phyloP scores from a whole-genome alignment of 2,329 filamentous ascomycete genomes.

The Nemania sp. region DNA sequence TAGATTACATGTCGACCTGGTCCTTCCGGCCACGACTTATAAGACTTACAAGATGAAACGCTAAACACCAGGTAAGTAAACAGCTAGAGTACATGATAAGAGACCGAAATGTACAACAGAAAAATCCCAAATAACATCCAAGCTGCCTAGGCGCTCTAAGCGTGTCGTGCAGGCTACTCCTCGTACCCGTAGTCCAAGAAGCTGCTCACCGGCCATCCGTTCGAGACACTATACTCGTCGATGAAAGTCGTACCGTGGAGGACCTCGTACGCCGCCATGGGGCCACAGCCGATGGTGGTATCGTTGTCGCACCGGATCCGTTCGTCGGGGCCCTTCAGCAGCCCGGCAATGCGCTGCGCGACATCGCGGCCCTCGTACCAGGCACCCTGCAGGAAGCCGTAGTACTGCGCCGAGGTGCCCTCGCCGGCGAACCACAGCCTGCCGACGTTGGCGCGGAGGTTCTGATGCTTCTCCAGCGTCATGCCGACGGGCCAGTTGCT shows the following conservation, averaged over 20 bases:
- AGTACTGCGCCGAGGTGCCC: slow-evolving; percentile 65
- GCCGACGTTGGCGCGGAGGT: slow-evolving; percentile 66
- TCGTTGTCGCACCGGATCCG: slow-evolving; percentile 28
- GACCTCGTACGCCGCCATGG: slow-evolving; percentile 37
- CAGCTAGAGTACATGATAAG: too few species aligned
- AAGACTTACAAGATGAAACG: not conserved
- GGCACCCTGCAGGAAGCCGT: slow-evolving; percentile 67
- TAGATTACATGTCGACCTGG: too few species aligned
- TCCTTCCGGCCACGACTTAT: not conserved
- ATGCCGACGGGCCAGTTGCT: slow-evolving; percentile 70
- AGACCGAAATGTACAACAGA: too few species aligned
- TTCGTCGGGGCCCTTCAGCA: slow-evolving; percentile 34
- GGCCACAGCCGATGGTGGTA: slow-evolving; percentile 34
- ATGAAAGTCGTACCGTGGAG: slow-evolving; percentile 44
- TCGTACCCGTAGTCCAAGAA: slow-evolving; percentile 38
- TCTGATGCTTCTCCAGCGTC: slow-evolving; percentile 68
- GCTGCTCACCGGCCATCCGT: slow-evolving; percentile 47
- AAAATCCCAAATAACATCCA: not conserved
- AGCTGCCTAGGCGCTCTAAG: not conserved
- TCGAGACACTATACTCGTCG: slow-evolving; percentile 41
- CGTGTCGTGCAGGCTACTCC: slow-evolving; percentile 1
- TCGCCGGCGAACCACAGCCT: slow-evolving; percentile 69
- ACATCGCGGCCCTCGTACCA: slow-evolving; percentile 60
- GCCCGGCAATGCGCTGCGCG: slow-evolving; percentile 49
- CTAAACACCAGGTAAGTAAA: not conserved